A percentile compares a stretch with the other conserved stretches of the same genome.
Evolutionary conservation across 495 filamentous ascomycete genomes (phyloP).

Genomic region (Bacidia rubella): DNA sequence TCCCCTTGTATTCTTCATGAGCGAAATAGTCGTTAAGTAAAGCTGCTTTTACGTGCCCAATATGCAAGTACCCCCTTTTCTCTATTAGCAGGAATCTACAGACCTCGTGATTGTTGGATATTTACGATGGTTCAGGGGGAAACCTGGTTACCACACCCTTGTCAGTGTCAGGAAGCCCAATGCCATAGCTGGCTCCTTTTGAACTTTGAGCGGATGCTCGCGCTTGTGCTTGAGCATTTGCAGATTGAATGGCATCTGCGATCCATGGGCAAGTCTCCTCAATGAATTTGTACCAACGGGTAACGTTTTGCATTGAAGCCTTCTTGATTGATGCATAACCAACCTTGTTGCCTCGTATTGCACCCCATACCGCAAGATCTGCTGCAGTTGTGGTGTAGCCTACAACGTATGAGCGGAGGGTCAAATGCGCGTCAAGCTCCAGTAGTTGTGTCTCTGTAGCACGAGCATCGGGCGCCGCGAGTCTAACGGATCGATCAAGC

Average conservation of each 20-base stretch:
- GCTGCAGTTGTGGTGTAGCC: constrained; percentile 67
- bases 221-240: constrained; percentile 30
- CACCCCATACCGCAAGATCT: constrained; percentile 74
- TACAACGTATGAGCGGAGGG: constrained; percentile 71
- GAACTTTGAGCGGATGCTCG: constrained; percentile 65
- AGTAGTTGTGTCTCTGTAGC: constrained; percentile 59
- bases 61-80: constrained; percentile 70
- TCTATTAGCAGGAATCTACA: constrained; percentile 6
- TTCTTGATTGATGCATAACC: constrained; percentile 69
- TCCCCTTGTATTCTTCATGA: constrained; percentile 75
- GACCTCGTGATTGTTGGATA: constrained; percentile 5
- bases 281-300: constrained; percentile 79
- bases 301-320: constrained; percentile 61
- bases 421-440: constrained; percentile 74
- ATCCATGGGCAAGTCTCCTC: constrained; percentile 62
- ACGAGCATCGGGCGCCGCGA: constrained; percentile 62
- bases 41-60: constrained; percentile 87
- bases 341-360: constrained; percentile 74
- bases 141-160: constrained; percentile 91
- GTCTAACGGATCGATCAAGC: constrained; percentile 35
- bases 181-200: constrained; percentile 79
- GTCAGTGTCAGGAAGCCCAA: constrained; percentile 73
- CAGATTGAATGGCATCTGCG: constrained; percentile 21
- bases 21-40: constrained; percentile 91
- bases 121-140: constrained; percentile 87